Base-by-base conservation (phyloP, 108 stramenopile genomes). In the Pseudonitzschia pungens region DNA sequence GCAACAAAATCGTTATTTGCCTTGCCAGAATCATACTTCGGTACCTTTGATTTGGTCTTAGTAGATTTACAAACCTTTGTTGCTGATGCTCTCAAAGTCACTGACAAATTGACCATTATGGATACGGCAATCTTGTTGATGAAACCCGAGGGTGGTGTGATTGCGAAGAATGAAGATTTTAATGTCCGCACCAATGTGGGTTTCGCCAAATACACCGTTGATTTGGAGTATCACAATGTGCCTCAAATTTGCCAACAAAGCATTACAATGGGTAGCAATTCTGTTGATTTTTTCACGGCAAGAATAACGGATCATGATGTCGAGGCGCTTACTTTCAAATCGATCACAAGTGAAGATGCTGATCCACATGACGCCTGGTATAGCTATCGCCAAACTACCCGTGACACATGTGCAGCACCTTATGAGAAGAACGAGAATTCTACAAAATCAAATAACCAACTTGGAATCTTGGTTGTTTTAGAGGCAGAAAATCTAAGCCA, bases 11-110 rank as follows among this genome's bases (percentile, higher is more conserved):
- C 73, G 33, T 52, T 89, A 12, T 72, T 83, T 7, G 62, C 85
- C 22, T 67, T 89, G 16, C 86, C 81, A 0, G 74, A 81, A 32
- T 65, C 71, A 45, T 86, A 87, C 72, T 84, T 81, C 67, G 78
- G 77, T 5, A 79, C 84, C 0, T 89, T 89, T 62, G 89, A 89
- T 70, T 64, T 89, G 53, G 89, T 89, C 16, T 54, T 89, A 20
- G 78, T 89, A 15, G 89, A 89, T 70, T 72, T 87, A 22, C 76
- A 78, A 18, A 81, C 83, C 50, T 83, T 82, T 50, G 87, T 87
- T 32, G 40, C 59, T 15, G 80, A 82, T 73, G 77, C 80, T 26
- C 72, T 87, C 56, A 81, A 71, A 12, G 87, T 87, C 5, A 83
- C 84, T 14, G 72, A 83, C 41, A 75, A 84, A 29, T 52, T 85